phyloP scores from a whole-genome alignment of 192 early-diverging fungal species.

The Powellomyces hirtus region DNA sequence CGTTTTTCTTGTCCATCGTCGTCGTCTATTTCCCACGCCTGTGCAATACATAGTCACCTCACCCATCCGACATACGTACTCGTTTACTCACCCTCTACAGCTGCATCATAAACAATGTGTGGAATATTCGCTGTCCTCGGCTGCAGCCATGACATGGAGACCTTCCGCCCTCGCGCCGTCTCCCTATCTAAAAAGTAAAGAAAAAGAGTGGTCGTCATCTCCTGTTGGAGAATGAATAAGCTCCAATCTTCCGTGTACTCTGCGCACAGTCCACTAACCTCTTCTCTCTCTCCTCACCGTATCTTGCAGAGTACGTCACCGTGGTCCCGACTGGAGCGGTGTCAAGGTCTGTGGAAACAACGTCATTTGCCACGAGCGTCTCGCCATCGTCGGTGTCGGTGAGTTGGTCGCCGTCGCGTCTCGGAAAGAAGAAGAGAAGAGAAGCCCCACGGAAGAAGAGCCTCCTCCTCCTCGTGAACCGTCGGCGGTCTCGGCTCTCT shows the following conservation, averaged over 20 bases:
- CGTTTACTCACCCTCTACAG: too few species aligned
- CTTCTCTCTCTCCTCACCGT: background rate
- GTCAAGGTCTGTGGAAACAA: slow-evolving; percentile 76
- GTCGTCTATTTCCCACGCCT: too few species aligned
- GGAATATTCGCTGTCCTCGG: slow-evolving; percentile 96
- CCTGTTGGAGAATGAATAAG: background rate
- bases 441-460: too few species aligned
- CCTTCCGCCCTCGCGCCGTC: slow-evolving; percentile 80
- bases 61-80: too few species aligned
- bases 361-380: slow-evolving; percentile 94
- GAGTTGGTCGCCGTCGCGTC: too few species aligned
- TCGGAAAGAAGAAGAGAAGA: too few species aligned
- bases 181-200: slow-evolving; percentile 82
- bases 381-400: slow-evolving; percentile 98
- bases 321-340: slow-evolving; percentile 99
- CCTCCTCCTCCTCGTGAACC: too few species aligned
- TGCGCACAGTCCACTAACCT: background rate
- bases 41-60: too few species aligned
- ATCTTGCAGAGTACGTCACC: slow-evolving; percentile 76
- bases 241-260: background rate
- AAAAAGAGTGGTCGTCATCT: background rate
- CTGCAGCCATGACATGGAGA: slow-evolving; percentile 72
- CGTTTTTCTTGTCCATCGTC: too few species aligned
- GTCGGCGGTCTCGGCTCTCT: too few species aligned
- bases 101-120: slow-evolving; percentile 93